Percentiles rank a stretch among this genome's conserved stretches.
phyloP scores from a whole-genome alignment of 1,139 yeast species.

The Suhomyces bribrorum region DNA sequence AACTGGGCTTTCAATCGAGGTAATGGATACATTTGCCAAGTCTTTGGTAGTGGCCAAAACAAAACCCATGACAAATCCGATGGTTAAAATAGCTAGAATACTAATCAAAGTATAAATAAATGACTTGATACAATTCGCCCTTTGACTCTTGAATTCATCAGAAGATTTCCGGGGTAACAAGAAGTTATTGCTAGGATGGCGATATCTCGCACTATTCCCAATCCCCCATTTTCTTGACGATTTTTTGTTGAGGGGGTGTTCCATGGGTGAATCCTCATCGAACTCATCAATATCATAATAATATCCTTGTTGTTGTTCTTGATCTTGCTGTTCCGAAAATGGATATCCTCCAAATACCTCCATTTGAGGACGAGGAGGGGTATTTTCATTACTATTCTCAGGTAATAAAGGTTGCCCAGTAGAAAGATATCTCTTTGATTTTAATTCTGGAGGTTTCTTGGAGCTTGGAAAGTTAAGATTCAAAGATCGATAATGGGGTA shows the following conservation, averaged over 20 bases:
- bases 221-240: constrained; percentile 12
- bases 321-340: constrained; percentile 42
- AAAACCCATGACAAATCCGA: constrained; percentile 83
- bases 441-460: constrained; percentile 26
- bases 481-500: constrained; percentile 47
- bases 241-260: constrained; percentile 8
- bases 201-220: constrained; percentile 13
- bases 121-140: constrained; percentile 45
- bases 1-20: constrained; percentile 65
- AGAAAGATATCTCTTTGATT: constrained; percentile 41
- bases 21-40: constrained; percentile 62
- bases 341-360: constrained; percentile 56
- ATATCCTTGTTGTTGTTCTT: constrained; percentile 26
- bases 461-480: constrained; percentile 35
- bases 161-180: constrained; percentile 29
- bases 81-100: constrained; percentile 53
- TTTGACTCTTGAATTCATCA: constrained; percentile 20
- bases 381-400: constrained; percentile 6
- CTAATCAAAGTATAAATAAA: constrained; percentile 59
- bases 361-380: constrained; percentile 10
- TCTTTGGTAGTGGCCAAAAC: constrained; percentile 86
- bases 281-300: constrained; percentile 46
- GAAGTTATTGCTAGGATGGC: constrained; percentile 26
- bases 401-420: constrained; percentile 29
- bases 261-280: constrained; percentile 33